Conservation (phyloP, 1,284 basidiomycete species). For the Tylopilus sp. region DNA sequence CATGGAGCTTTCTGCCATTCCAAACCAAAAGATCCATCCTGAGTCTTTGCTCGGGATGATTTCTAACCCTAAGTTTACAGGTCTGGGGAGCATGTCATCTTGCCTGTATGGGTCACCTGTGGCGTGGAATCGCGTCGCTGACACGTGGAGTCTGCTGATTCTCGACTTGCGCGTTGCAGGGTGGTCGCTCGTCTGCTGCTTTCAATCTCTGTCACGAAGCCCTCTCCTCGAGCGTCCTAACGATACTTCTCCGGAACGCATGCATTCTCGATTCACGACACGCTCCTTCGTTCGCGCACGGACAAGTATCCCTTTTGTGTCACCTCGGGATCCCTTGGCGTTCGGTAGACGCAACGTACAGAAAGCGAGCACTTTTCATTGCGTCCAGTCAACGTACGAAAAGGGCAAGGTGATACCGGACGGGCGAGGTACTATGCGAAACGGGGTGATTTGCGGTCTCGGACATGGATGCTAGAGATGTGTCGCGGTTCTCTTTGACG, state of each 20-base stretch:
- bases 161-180: constrained; percentile 4
- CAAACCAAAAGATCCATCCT: constrained; percentile 36
- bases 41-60: constrained; percentile 26
- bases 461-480: constrained; percentile 28
- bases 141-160: constrained; percentile 5
- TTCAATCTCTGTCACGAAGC: constrained; percentile 23
- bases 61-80: constrained; percentile 35
- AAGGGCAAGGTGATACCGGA: constrained; percentile 29
- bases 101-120: constrained; percentile 18
- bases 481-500: constrained; percentile 19
- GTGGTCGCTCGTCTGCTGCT: constrained; percentile 5
- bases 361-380: constrained; percentile 30
- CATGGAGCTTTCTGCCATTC: constrained; percentile 19
- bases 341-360: constrained; percentile 19
- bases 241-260: constrained; percentile 31
- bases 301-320: constrained; percentile 25
- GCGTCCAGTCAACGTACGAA: constrained; percentile 8
- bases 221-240: constrained; percentile 9
- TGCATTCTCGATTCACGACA: constrained; percentile 12
- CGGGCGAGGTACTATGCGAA: constrained; percentile 20
- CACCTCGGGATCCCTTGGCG: constrained; percentile 31
- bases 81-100: constrained; percentile 22
- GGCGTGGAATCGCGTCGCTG: constrained; percentile 15
- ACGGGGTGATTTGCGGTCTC: constrained; percentile 4
- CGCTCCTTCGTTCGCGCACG: constrained; percentile 11